Conservation (phyloP, 768 basidiomycete species). For the Paxillus rubicundulus region DNA sequence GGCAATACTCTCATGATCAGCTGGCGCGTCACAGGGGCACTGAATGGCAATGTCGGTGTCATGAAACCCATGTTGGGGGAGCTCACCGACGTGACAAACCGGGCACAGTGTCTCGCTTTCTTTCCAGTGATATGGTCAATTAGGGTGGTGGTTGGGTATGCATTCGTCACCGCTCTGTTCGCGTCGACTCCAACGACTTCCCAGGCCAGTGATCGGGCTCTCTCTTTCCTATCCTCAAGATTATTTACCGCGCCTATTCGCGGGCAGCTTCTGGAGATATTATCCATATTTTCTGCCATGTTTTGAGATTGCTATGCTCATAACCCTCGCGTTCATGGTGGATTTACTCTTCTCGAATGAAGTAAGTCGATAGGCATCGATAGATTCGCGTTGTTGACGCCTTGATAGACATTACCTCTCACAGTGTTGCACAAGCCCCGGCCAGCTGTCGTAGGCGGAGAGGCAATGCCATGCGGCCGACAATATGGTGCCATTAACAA, state of each 20-base stretch:
- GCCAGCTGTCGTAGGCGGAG: not conserved
- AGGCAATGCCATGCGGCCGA: not conserved
- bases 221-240: constrained; percentile 52
- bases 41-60: constrained; percentile 65
- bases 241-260: constrained; percentile 47
- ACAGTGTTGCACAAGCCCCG: not conserved
- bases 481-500: not conserved
- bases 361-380: constrained; percentile 22
- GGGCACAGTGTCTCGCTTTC: constrained; percentile 17
- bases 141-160: constrained; percentile 34
- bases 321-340: constrained; percentile 45
- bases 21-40: constrained; percentile 57
- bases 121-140: constrained; percentile 17
- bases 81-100: constrained; percentile 43
- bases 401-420: not conserved
- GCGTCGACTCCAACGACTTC: not conserved
- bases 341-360: constrained; percentile 50
- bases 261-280: constrained; percentile 44
- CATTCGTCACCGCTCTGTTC: not conserved
- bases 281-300: constrained; percentile 68
- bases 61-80: constrained; percentile 67
- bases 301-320: constrained; percentile 53
- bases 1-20: not conserved
- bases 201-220: constrained; percentile 46
- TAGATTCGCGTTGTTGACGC: not conserved